Evolutionary conservation across 2,329 filamentous ascomycete species (phyloP).

Genomic region (Pseudogymnoascus sp.): DNA sequence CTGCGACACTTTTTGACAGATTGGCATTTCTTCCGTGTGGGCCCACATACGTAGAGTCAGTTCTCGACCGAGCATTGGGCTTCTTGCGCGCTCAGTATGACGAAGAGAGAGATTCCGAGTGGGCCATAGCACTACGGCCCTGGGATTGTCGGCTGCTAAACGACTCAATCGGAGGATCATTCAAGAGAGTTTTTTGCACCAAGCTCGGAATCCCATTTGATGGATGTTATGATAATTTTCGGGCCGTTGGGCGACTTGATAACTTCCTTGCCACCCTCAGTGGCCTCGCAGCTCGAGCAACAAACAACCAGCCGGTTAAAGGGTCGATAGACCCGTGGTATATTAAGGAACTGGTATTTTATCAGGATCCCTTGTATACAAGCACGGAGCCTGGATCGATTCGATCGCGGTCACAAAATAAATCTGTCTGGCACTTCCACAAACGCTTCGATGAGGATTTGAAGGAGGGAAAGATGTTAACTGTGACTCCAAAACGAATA

Average conservation of each 20-base stretch:
- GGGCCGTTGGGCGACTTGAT: background rate
- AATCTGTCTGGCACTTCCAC: background rate
- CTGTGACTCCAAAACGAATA: background rate
- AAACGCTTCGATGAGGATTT: background rate
- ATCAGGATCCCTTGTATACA: background rate
- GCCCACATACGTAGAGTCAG: background rate
- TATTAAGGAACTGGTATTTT: slow-evolving; percentile 4
- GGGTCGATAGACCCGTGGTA: background rate
- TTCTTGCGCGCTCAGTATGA: background rate
- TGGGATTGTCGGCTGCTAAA: background rate
- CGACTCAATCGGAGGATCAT: background rate
- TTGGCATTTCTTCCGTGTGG: background rate
- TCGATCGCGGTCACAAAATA: background rate
- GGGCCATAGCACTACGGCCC: background rate
- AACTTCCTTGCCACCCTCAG: background rate
- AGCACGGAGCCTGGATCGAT: background rate
- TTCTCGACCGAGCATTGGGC: slow-evolving; percentile 1
- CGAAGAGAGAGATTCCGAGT: background rate
- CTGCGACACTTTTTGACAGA: background rate
- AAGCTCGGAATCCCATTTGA: background rate
- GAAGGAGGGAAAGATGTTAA: background rate
- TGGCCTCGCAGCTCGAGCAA: background rate
- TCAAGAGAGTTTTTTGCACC: background rate
- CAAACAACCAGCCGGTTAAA: background rate
- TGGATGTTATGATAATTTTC: background rate